Evolutionary conservation across 768 basidiomycete genomes (phyloP), one percentile per base, ranked within the genome.

Genomic region (Amanita fuliginea): DNA sequence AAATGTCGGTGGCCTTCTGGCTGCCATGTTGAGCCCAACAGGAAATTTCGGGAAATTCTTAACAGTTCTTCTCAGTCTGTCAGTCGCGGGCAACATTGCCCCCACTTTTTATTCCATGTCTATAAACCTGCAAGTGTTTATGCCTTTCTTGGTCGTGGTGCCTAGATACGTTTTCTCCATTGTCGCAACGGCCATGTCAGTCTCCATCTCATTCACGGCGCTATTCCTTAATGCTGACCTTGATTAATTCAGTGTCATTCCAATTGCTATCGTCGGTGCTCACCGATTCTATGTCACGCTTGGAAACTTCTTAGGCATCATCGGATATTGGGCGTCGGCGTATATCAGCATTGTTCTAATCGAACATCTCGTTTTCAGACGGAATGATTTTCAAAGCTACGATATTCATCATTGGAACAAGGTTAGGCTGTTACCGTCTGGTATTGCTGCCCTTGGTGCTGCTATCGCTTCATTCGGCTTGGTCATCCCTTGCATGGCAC

Each of bases 41-140:
- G 78, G 79, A 35, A 75, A 75, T 28, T 89, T 88, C 60, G 82
- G 86, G 5, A 84, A 86, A 59, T 84, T 90, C 68, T 68, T 91
- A 37, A 83, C 81, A 0, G 83, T 92, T 32, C 65, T 95, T 40
- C 72, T 94, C 53, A 85, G 85, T 49, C 68, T 96, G 18, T 86
- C 83, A 42, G 86, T 91, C 36, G 79, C 81, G 1, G 86, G 78
- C 2, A 93, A 92, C 65, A 83, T 88, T 40, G 85, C 87, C 1
- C 78, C 82, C 2, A 84, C 86, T 5, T 80, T 91, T 53, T 96
- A 96, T 63, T 87, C 83, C 39, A 76, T 84, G 51, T 77, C 80
- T 1, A 72, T 91, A 51, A 82, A 78, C 59, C 68, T 87, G 54
- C 88, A 91, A 59, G 71, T 83, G 1, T 71, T 82, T 56, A 60